phyloP scores from a whole-genome alignment of 2,329 filamentous ascomycete genomes.

The Colletotrichum falcatum region DNA sequence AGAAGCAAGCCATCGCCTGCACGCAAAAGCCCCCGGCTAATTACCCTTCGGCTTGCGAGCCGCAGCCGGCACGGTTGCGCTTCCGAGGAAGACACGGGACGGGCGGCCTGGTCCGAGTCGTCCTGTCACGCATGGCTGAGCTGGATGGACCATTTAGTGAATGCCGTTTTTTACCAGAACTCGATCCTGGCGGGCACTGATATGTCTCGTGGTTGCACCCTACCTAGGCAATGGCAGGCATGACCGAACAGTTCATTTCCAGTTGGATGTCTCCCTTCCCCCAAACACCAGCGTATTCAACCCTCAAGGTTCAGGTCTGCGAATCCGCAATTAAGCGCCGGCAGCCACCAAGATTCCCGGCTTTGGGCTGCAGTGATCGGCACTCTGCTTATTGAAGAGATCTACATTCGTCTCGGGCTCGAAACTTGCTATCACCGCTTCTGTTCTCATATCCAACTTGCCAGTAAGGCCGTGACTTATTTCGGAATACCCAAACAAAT shows the following conservation, averaged over 20 bases:
- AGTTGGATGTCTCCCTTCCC: no score
- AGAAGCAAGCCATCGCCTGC: neutral
- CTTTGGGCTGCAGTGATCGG: neutral
- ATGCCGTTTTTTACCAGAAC: neutral
- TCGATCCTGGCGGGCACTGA: no score
- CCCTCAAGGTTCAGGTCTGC: neutral
- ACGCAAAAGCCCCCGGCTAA: neutral
- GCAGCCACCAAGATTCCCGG: neutral
- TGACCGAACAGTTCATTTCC: neutral
- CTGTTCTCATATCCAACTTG: neutral
- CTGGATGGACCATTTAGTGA: neutral
- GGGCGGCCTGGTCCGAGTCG: no score
- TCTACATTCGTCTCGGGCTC: neutral
- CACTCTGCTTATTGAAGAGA: neutral
- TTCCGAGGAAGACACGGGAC: neutral
- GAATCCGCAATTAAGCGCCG: neutral
- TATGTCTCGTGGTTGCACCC: neutral
- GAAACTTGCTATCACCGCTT: neutral
- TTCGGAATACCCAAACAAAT: neutral
- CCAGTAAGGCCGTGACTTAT: neutral
- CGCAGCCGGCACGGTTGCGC: neutral
- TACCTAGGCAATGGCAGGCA: neutral
- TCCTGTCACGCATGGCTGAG: neutral
- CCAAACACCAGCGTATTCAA: neutral
- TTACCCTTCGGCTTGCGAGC: slow-evolving; percentile 14